Evolutionary conservation across 768 basidiomycete genomes (phyloP).

Genomic region (Collybia mongolica): DNA sequence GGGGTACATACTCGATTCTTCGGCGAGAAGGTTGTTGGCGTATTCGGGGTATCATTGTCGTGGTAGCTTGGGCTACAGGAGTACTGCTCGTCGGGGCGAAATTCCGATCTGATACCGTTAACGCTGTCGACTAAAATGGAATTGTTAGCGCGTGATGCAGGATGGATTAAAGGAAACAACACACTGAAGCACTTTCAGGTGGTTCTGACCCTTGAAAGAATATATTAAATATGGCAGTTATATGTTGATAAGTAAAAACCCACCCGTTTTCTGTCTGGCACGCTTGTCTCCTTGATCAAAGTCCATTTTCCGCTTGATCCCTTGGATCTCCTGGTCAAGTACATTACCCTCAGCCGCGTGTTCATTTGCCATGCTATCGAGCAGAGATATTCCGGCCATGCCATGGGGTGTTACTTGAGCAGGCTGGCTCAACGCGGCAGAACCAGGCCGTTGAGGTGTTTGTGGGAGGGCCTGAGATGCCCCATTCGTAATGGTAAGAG

Average conservation of each 20-base stretch:
- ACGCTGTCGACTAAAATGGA: constrained; percentile 24
- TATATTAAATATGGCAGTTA: constrained; percentile 3
- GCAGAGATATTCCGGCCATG: constrained; percentile 7
- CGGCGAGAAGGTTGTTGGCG: constrained; percentile 60
- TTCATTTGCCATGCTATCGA: constrained; percentile 10
- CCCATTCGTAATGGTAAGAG: constrained; percentile 21
- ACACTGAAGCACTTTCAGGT: constrained; percentile 43
- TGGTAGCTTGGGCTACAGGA: constrained; percentile 23
- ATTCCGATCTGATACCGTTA: constrained; percentile 25
- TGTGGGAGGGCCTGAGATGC: constrained; percentile 21
- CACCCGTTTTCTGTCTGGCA: constrained; percentile 71
- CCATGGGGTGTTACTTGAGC: constrained; percentile 19
- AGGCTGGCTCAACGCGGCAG: constrained; percentile 23
- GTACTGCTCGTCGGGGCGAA: constrained; percentile 19
- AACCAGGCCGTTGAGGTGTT: constrained; percentile 27
- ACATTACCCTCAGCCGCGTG: constrained; percentile 32
- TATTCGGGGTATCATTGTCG: constrained; percentile 30
- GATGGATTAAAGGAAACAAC: constrained; percentile 18
- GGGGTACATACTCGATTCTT: constrained; percentile 87
- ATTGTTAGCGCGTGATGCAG: constrained; percentile 9
- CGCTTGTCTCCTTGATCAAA: constrained; percentile 71
- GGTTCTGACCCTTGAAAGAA: constrained; percentile 37
- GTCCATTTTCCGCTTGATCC: constrained; percentile 71
- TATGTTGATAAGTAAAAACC: constrained; percentile 19
- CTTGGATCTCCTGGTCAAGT: constrained; percentile 61